Conservation (phyloP, 2,329 filamentous ascomycete species). For the Ophiostoma himal-ulmi region DNA sequence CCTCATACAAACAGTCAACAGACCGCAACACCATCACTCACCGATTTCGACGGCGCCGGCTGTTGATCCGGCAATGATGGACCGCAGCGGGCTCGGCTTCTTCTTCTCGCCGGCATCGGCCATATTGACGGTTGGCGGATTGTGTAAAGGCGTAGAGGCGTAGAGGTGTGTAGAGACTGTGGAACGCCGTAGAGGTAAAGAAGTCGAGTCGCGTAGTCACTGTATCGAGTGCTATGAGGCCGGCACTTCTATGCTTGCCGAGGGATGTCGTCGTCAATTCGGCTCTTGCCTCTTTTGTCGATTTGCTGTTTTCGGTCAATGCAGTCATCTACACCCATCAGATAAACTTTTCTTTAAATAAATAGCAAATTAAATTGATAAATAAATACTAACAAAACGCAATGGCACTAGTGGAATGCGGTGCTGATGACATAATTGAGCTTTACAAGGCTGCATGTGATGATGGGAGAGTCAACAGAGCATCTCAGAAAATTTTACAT, state of each 20-base stretch:
- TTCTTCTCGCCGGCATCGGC: slow-evolving; percentile 35
- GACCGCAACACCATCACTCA: not conserved
- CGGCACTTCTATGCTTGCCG: not conserved
- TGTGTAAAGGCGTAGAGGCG: not conserved
- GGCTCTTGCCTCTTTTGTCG: not conserved
- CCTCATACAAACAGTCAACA: not conserved
- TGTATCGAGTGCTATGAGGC: not conserved
- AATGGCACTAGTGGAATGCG: slow-evolving; percentile 1
- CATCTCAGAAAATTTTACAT: too few species aligned
- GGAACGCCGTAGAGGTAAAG: not conserved
- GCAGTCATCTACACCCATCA: not conserved
- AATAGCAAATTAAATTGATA: not conserved
- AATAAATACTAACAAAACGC: slow-evolving; percentile 2
- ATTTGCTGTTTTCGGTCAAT: not conserved
- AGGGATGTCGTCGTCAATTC: not conserved
- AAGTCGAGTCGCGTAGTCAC: too few species aligned
- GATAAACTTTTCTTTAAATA: slow-evolving; percentile 9
- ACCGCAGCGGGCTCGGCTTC: slow-evolving; percentile 73
- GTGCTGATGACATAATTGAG: slow-evolving; percentile 5
- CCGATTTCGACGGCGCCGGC: slow-evolving; percentile 87
- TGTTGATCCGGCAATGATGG: slow-evolving; percentile 85
- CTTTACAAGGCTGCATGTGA: not conserved
- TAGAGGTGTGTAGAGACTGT: not conserved
- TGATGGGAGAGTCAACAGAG: not conserved
- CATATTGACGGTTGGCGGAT: not conserved